These are phyloP conservation scores for Linnemannia zychae DNA, from an alignment of 192 early-diverging fungal genomes.

Conservation along the genomic window DNA sequence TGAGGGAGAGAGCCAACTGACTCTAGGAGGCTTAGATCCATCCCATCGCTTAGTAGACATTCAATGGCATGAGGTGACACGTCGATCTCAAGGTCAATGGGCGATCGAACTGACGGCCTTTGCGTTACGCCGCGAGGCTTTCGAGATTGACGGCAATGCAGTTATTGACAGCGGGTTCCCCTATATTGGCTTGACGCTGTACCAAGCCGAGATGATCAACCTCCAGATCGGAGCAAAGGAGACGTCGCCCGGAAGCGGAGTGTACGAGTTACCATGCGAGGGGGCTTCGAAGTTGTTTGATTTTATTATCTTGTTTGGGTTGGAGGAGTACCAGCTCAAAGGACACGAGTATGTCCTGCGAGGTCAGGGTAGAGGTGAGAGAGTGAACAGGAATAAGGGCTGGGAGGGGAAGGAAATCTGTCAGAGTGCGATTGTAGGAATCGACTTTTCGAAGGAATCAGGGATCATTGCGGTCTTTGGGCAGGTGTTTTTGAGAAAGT, in stretches of 20 bases:
- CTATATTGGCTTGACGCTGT: conserved; percentile 82
- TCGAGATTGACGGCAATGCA: conserved; percentile 77
- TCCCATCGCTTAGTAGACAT: conserved; percentile 76
- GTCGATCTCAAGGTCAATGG: conserved; percentile 88
- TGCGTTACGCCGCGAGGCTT: conserved; percentile 79
- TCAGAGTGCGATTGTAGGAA: conserved; percentile 90
- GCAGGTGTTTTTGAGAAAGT: conserved; percentile 85
- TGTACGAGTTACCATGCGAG: conserved; percentile 86
- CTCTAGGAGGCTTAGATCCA: conserved; percentile 90
- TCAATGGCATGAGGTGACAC: conserved; percentile 88
- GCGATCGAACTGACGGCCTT: conserved; percentile 89
- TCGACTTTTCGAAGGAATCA: conserved; percentile 84
- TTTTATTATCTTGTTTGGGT: conserved; percentile 83
- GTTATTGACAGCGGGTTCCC: conserved; percentile 94
- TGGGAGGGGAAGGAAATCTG: conserved; percentile 35
- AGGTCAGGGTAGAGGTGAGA: conserved; percentile 26
- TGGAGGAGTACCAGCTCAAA: conserved; percentile 73
- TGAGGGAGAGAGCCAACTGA: neutral
- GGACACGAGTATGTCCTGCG: conserved; percentile 66
- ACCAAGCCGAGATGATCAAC: conserved; percentile 90
- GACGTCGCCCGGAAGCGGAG: conserved; percentile 80
- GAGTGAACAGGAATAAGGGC: neutral
- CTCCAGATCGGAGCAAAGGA: conserved; percentile 81
- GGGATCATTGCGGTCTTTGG: conserved; percentile 88
- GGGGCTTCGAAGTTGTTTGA: conserved; percentile 76